Base-by-base conservation (phyloP, 148 eudicot genomes). In the Amaranthus hypochondriacus region DNA sequence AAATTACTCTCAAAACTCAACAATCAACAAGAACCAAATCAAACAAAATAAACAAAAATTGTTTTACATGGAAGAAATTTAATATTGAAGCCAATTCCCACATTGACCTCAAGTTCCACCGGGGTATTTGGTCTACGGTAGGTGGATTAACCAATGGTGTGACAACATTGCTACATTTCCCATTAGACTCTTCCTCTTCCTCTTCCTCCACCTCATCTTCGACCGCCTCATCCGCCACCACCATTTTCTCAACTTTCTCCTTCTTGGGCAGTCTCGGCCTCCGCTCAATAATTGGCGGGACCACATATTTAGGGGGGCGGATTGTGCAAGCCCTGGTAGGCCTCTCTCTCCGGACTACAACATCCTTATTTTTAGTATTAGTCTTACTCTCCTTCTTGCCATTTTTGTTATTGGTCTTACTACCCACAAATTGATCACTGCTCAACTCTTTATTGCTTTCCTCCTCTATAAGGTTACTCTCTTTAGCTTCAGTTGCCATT, bases 21-120 rank as follows among this genome's bases (percentile, higher is more conserved):
- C 70, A 74, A 43, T 62, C 66, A 54, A 57, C 78, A 69, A 51
- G 21, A 69, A 57, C 2, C 42, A 28, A 56, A 62, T 28, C 39
- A 10, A 79, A 62, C 3, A 46, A 53, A 48, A 13, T 6, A 49
- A 66, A 6, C 44, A 9, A 71, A 76, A 58, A 63, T 47, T 66
- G n/a, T 4, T 44, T 18, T 60, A 56, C 98, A 87, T 94, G 86
- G 44, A 94, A 73, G 75, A 94, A 94, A 85, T 94, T 83, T 50
- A 95, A 86, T 73, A 92, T 75, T 0, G 99, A 95, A 75, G 96
- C 99, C 84, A 95, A 75, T 72, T 95, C 89, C 91, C 96, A 95
- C 99, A 90, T 92, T 9, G 92, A 82, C 81, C 99, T 83, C 74
- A 92, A 81, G 12, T 75, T 76, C 97, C 99, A 87, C 83, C 97